Evolutionary conservation across 208 protist species (phyloP), one percentile per base, ranked within the genome.

Genomic region (Leishmania gerbilli): DNA sequence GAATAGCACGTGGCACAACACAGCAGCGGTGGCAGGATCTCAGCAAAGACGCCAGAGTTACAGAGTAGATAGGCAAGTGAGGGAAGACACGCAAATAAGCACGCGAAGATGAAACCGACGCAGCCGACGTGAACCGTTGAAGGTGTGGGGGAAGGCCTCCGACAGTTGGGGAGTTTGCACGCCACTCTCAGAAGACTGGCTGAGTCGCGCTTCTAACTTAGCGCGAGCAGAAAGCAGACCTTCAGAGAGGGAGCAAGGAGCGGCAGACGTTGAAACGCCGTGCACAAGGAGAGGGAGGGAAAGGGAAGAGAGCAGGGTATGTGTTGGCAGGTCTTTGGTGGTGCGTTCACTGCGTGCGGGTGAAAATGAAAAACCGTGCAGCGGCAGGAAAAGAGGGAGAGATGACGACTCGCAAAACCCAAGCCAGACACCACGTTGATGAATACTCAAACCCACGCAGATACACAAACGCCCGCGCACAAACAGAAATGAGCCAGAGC

Each of bases 151-250:
- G 55, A 2, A 55, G 8, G 24, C 58, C 58, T 64, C 24, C 55
- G 24, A 34, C 21, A 31, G 27, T 64, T 13, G 58, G 27, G 15
- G 27, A 17, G 58, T 13, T 31, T 64, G 40, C 69, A 53, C 69
- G 42, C 11, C 71, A 45, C 62, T 49, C 40, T 49, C 34, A 51
- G 5, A 49, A 72, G 42, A 17, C 40, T 37, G 27, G 51, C 51
- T n/a, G 31, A 34, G n/a, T 77, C 53, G 45, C 74, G 55, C 74
- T 65, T 77, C 8, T 77, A 77, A 55, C 27, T 65, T 34, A 34
- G 74, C 49, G 74, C 34, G 74, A 75, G 47, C 47, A 75, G 13
- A 37, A 34, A 75, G 62, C 31, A 15, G 62, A 42, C 31, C 62
- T 51, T 45, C 17, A n/a, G 21, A 72, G 40, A 72, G 21, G 42